Percentiles rank a stretch among this genome's conserved stretches.
phyloP scores from a whole-genome alignment of 163 green algal species.

The Chloromonas sp. region DNA sequence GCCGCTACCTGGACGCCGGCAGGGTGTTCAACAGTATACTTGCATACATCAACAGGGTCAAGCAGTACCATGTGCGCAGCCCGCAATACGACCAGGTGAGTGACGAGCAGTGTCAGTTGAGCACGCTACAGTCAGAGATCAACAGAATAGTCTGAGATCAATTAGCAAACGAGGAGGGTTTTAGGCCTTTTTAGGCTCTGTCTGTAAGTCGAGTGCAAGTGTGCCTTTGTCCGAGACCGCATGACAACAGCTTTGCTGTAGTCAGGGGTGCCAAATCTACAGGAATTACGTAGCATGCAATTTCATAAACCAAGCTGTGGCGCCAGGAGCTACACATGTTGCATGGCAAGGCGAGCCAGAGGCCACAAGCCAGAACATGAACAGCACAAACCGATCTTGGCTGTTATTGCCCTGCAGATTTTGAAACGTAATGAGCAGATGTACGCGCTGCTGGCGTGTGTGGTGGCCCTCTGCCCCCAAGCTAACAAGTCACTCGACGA shows the following conservation, averaged over 20 bases:
- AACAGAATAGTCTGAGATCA: not conserved
- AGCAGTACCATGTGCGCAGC: constrained; percentile 43
- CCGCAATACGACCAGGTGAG: constrained; percentile 30
- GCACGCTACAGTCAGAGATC: not conserved
- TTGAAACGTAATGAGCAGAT: constrained; percentile 98
- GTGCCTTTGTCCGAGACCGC: no score
- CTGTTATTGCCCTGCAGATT: constrained; percentile 44
- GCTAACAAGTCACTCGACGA: constrained; percentile 70
- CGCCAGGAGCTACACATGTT: no score
- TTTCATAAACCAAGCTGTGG: no score
- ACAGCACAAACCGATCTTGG: no score
- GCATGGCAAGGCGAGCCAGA: no score
- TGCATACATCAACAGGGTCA: constrained; percentile 77
- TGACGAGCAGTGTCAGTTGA: not conserved
- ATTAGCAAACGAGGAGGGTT: no score
- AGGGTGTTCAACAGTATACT: constrained; percentile 84
- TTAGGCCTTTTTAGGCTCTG: no score
- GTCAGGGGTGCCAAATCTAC: no score
- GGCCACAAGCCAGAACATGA: no score
- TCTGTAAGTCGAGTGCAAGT: no score
- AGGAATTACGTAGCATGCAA: no score
- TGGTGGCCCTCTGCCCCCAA: constrained; percentile 73
- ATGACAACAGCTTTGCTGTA: no score
- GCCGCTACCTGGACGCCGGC: constrained; percentile 70
- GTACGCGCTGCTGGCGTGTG: constrained; percentile 86